Conservation (phyloP, 352 stramenopile species). For the Achlya hypogyna region DNA sequence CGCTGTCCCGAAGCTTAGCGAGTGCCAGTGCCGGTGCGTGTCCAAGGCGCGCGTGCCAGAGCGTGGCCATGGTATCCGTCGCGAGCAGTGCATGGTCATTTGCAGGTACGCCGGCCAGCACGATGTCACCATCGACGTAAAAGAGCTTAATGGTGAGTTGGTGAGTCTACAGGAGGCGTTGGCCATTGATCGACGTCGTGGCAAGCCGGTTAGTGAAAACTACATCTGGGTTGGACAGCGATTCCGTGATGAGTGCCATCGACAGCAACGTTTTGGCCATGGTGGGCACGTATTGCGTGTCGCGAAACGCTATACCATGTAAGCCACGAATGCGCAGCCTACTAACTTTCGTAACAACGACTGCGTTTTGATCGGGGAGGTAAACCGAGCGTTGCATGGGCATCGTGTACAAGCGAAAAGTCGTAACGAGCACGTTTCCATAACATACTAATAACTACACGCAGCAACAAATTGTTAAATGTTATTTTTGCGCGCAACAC, state of each 20-base stretch:
- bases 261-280: not conserved
- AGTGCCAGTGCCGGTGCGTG: too few relatives aligned
- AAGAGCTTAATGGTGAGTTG: not conserved
- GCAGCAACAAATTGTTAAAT: too few relatives aligned
- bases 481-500: too few relatives aligned
- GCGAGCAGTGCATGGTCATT: not conserved
- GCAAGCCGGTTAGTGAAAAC: not conserved
- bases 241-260: not conserved
- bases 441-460: too few relatives aligned
- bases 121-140: not conserved
- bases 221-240: not conserved
- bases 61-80: not conserved
- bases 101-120: not conserved
- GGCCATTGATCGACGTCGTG: not conserved
- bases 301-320: conserved; percentile 2
- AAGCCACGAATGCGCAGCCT: not conserved
- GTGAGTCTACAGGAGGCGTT: not conserved
- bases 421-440: too few relatives aligned
- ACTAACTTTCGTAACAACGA: conserved; percentile 6
- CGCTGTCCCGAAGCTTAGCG: too few relatives aligned
- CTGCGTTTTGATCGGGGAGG: conserved; percentile 14
- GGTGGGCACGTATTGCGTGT: conserved; percentile 22
- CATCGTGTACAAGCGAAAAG: not conserved
- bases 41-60: too few relatives aligned
- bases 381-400: not conserved